Conservation (phyloP, 352 stramenopile species). For the Globisporangium yorkense region DNA sequence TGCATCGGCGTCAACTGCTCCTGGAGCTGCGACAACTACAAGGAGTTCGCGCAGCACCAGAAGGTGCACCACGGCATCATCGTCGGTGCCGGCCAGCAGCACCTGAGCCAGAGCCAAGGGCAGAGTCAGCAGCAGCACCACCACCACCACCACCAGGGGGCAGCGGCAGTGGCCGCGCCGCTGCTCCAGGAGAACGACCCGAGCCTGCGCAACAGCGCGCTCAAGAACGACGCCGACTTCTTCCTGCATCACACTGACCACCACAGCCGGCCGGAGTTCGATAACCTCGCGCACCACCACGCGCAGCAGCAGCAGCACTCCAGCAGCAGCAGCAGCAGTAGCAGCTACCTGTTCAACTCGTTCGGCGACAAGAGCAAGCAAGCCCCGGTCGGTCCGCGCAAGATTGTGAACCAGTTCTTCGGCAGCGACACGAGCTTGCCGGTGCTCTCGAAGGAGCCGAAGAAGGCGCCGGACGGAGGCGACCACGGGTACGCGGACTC, state of each 20-base stretch:
- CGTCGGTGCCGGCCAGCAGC: conserved; percentile 38
- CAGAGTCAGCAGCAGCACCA: neutral
- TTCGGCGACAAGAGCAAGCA: conserved; percentile 31
- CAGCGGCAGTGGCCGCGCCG: neutral
- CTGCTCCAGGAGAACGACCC: conserved; percentile 23
- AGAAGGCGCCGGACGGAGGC: conserved; percentile 20
- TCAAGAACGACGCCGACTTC: conserved; percentile 12
- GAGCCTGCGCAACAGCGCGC: conserved; percentile 6
- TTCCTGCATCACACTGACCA: conserved; percentile 5
- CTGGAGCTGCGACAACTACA: conserved; percentile 81
- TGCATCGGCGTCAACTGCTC: conserved; percentile 50
- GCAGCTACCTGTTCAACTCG: conserved; percentile 31
- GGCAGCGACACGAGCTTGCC: conserved; percentile 18
- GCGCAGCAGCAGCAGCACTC: conserved; percentile 11
- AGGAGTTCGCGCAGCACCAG: conserved; percentile 43
- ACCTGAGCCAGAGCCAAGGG: neutral
- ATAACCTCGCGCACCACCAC: conserved; percentile 15
- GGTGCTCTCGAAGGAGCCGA: conserved; percentile 35
- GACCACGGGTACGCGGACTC: conserved; percentile 32
- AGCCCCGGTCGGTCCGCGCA: conserved; percentile 17
- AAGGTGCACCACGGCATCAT: conserved; percentile 28
- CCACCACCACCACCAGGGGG: too few species aligned
- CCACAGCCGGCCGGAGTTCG: conserved; percentile 9
- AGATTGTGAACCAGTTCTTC: conserved; percentile 37
- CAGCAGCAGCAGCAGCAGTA: conserved; percentile 12